Evolutionary conservation across 257 asterid genomes (phyloP).

Genomic region (Solanum pinnatisectum): DNA sequence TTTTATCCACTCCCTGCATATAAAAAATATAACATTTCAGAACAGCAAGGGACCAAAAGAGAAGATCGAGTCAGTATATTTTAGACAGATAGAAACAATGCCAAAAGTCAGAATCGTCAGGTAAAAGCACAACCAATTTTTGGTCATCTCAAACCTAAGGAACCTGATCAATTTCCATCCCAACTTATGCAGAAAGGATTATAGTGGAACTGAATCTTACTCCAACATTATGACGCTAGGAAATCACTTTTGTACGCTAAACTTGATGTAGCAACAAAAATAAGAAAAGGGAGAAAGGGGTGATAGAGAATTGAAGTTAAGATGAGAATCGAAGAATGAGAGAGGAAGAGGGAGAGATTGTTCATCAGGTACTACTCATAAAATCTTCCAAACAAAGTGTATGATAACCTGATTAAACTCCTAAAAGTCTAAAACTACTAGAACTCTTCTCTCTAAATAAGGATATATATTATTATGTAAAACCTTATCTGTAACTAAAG

Average conservation of each 20-base stretch:
- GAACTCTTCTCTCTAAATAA: neutral
- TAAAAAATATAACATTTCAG: neutral
- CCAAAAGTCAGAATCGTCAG: neutral
- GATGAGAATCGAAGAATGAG: neutral
- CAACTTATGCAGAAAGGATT: neutral
- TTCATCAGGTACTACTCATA: neutral
- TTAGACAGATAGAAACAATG: neutral
- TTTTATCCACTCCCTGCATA: conserved; percentile 65
- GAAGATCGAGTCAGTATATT: neutral
- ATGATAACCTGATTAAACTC: neutral
- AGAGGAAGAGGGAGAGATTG: neutral
- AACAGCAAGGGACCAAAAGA: neutral
- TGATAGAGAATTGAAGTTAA: neutral
- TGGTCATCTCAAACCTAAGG: neutral
- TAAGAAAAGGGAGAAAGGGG: neutral
- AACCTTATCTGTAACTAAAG: neutral
- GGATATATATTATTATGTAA: neutral
- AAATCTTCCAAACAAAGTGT: neutral
- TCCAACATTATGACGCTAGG: neutral
- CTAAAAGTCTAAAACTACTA: neutral
- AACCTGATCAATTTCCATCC: neutral
- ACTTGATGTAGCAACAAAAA: neutral
- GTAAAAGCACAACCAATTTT: neutral
- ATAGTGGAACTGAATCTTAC: neutral
- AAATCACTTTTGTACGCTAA: neutral